Conservation (phyloP, 768 basidiomycete species). For the Xerocomus potaroensis region DNA sequence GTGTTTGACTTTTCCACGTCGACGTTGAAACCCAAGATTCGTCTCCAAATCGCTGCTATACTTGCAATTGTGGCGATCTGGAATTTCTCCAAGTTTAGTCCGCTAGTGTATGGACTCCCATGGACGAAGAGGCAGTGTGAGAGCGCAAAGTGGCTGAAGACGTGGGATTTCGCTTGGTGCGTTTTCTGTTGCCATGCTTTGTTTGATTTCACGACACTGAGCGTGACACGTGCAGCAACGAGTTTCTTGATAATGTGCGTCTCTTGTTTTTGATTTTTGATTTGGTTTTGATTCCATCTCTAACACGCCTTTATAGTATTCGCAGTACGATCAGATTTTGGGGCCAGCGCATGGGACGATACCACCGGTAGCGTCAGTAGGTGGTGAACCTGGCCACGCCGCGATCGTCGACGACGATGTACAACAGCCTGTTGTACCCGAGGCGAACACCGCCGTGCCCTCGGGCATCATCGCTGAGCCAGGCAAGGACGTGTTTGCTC, state of each 20-base stretch:
- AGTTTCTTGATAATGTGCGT: constrained; percentile 67
- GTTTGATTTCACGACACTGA: neutral
- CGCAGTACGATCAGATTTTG: constrained; percentile 30
- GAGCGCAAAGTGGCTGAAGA: constrained; percentile 79
- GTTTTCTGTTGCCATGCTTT: constrained; percentile 16
- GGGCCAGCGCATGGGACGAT: constrained; percentile 40
- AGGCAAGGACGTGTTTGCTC: constrained; percentile 69
- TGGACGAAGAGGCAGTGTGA: constrained; percentile 85
- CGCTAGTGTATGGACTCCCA: constrained; percentile 74
- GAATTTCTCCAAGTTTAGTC: constrained; percentile 75
- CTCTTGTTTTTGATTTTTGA: neutral
- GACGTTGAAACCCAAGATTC: constrained; percentile 64
- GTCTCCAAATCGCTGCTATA: constrained; percentile 78
- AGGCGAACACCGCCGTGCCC: constrained; percentile 36
- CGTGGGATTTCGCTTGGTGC: constrained; percentile 95
- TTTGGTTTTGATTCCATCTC: neutral
- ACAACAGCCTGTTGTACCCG: constrained; percentile 3
- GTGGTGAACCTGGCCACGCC: constrained; percentile 51
- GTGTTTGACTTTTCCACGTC: constrained; percentile 87
- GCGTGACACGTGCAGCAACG: constrained; percentile 43
- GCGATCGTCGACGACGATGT: constrained; percentile 51
- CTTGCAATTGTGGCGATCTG: constrained; percentile 70
- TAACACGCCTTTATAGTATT: constrained; percentile 40
- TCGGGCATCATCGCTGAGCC: constrained; percentile 62
- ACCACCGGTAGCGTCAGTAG: constrained; percentile 42